A percentile compares a stretch with the other conserved stretches of the same genome.
Evolutionary conservation across 768 basidiomycete species (phyloP).

Genomic region (Termitomyces sp.): DNA sequence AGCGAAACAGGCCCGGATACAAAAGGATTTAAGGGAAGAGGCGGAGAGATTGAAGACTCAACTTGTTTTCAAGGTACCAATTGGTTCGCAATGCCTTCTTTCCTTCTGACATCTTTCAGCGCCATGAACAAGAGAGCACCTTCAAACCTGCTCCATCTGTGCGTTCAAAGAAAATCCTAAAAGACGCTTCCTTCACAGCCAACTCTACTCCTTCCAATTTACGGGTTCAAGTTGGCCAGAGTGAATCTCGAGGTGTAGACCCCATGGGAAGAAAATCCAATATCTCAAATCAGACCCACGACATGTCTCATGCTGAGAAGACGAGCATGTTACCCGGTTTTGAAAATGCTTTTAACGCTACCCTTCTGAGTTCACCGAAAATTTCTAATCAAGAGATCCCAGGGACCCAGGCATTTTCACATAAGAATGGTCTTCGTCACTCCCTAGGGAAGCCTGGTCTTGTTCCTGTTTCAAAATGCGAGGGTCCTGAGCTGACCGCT

Average conservation of each 20-base stretch:
- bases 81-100: neutral
- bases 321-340: constrained; percentile 42
- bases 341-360: constrained; percentile 45
- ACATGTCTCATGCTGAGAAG: constrained; percentile 28
- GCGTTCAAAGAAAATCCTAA: constrained; percentile 33
- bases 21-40: constrained; percentile 61
- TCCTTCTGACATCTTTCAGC: constrained; percentile 29
- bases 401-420: constrained; percentile 4
- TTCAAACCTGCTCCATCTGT: constrained; percentile 43
- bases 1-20: constrained; percentile 44
- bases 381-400: constrained; percentile 14
- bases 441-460: neutral
- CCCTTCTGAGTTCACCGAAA: constrained; percentile 25
- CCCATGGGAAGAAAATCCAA: constrained; percentile 28
- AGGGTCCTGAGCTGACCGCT: neutral
- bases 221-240: constrained; percentile 25
- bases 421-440: neutral
- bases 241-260: constrained; percentile 19
- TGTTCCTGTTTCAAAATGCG: neutral
- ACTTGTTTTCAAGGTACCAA: constrained; percentile 59
- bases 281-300: constrained; percentile 19
- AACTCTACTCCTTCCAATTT: constrained; percentile 33
- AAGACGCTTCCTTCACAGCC: constrained; percentile 35
- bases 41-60: constrained; percentile 67
- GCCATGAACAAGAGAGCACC: constrained; percentile 60